Conservation (phyloP, 2,329 filamentous ascomycete genomes). For the Clonostachys rosea region DNA sequence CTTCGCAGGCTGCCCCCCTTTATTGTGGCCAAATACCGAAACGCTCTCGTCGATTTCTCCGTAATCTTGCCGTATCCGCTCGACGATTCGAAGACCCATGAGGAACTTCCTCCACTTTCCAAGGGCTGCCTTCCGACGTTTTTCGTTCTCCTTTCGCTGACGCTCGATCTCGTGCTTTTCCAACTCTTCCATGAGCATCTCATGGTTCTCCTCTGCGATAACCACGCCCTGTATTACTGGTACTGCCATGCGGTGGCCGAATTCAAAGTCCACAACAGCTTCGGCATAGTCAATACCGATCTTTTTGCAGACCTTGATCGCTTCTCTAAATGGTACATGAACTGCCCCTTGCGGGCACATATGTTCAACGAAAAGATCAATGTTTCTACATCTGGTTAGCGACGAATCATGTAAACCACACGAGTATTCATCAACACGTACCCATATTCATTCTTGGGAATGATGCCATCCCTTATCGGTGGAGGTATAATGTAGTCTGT, state of each 20-base stretch:
- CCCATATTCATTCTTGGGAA: slow-evolving; percentile 91
- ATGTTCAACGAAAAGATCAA: slow-evolving; percentile 88
- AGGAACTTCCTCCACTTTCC: slow-evolving; percentile 82
- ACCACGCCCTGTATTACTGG: slow-evolving; percentile 90
- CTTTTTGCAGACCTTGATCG: slow-evolving; percentile 75
- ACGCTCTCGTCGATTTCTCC: slow-evolving; percentile 52
- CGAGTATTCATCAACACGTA: slow-evolving; percentile 9
- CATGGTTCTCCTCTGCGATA: slow-evolving; percentile 74
- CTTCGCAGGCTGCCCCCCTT: slow-evolving; percentile 3
- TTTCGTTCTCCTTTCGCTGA: slow-evolving; percentile 75
- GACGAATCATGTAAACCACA: neutral
- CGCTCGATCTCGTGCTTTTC: slow-evolving; percentile 72
- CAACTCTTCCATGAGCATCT: slow-evolving; percentile 72
- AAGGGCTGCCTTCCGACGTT: slow-evolving; percentile 69
- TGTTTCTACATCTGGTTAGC: slow-evolving; percentile 52
- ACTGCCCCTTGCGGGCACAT: slow-evolving; percentile 85
- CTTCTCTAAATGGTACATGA: slow-evolving; percentile 76
- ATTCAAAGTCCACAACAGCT: slow-evolving; percentile 94
- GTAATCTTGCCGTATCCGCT: slow-evolving; percentile 74
- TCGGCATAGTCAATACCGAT: slow-evolving; percentile 87
- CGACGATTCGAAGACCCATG: slow-evolving; percentile 77
- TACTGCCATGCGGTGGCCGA: slow-evolving; percentile 89
- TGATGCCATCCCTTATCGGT: slow-evolving; percentile 77
- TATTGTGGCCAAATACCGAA: slow-evolving; percentile 50
- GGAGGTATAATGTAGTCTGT: slow-evolving; percentile 94